Conservation (phyloP, 352 stramenopile genomes). For the Globisporangium parvum region DNA sequence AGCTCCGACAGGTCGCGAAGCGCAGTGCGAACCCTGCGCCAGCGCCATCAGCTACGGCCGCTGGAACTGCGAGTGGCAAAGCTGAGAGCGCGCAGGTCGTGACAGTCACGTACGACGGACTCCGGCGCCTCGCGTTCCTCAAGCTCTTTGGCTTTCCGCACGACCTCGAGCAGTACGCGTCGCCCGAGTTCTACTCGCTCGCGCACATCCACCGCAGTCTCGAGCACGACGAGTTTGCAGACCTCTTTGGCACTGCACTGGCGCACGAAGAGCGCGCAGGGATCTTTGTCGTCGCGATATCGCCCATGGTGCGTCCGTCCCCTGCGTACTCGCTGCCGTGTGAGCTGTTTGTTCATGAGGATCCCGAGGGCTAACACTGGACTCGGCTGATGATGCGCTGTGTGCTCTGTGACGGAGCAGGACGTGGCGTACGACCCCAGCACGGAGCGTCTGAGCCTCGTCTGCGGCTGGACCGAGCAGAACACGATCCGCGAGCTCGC, state of each 20-base stretch:
- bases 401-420: conserved; percentile 16
- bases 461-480: conserved; percentile 52
- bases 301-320: conserved; percentile 49
- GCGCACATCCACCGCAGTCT: conserved; percentile 33
- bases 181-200: conserved; percentile 40
- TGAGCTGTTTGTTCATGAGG: background rate
- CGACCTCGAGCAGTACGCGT: conserved; percentile 50
- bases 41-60: background rate
- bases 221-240: conserved; percentile 38
- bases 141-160: conserved; percentile 46
- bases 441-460: conserved; percentile 43
- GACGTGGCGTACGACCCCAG: conserved; percentile 56
- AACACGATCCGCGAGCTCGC: conserved; percentile 58
- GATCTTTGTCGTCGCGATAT: conserved; percentile 46
- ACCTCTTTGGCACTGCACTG: conserved; percentile 65
- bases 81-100: conserved; percentile 16
- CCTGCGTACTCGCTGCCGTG: background rate
- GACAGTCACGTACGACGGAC: conserved; percentile 40
- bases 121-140: conserved; percentile 61
- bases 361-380: background rate
- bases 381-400: conserved; percentile 5
- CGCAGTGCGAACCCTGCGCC: conserved; percentile 18
- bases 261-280: conserved; percentile 68
- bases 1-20: conserved; percentile 44
- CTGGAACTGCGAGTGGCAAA: conserved; percentile 5